phyloP scores from a whole-genome alignment of 179 eudicot species.

The Carnegiea gigantea region DNA sequence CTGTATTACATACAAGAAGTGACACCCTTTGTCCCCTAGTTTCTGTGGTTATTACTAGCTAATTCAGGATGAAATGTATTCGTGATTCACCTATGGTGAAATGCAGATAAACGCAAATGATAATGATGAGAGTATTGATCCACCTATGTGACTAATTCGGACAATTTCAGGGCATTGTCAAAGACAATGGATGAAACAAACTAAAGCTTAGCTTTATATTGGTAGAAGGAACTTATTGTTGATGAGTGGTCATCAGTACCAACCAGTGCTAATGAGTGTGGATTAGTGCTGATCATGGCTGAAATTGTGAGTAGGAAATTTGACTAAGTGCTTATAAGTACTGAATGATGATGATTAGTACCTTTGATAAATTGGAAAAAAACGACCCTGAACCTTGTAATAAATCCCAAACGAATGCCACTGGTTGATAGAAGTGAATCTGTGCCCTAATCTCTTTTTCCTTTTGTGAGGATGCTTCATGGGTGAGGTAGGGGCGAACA shows the following conservation, averaged over 20 bases:
- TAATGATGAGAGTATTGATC: no score
- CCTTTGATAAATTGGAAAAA: no score
- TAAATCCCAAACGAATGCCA: neutral
- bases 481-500: neutral
- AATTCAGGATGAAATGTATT: neutral
- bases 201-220: neutral
- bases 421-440: neutral
- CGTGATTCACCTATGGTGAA: no score
- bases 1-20: neutral
- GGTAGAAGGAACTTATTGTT: neutral
- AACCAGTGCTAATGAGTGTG: no score
- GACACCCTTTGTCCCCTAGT: no score
- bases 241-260: no score
- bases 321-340: no score
- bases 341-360: no score
- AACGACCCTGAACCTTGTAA: neutral
- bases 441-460: neutral
- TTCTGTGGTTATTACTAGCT: neutral
- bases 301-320: no score
- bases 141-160: no score
- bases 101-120: no score
- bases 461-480: neutral
- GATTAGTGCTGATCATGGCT: no score
- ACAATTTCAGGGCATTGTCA: neutral
- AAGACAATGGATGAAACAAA: neutral